These are phyloP conservation scores for Aleurites moluccanus DNA, from an alignment of 441 rosid species.

Conservation along the genomic window DNA sequence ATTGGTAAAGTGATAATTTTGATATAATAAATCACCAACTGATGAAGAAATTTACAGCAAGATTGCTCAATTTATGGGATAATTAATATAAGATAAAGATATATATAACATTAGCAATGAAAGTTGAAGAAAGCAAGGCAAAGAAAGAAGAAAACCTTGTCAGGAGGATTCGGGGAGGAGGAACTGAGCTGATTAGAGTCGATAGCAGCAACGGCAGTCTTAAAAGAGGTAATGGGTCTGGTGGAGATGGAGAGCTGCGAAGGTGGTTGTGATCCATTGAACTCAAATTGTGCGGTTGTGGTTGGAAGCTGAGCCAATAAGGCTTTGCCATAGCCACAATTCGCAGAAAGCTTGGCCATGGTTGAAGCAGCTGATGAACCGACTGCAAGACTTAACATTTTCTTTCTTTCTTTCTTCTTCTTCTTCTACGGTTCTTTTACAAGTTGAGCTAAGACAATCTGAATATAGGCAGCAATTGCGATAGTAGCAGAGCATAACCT, in stretches of 20 bases:
- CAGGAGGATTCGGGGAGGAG: conserved; percentile 29
- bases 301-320: conserved; percentile 10
- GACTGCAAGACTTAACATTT: conserved; percentile 27
- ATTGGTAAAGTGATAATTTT: neutral
- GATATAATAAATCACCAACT: neutral
- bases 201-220: conserved; percentile 44
- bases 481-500: conserved; percentile 8
- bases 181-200: conserved; percentile 41
- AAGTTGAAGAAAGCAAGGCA: neutral
- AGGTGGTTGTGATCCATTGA: conserved; percentile 16
- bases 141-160: conserved; percentile 32
- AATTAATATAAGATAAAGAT: neutral
- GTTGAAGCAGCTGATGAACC: conserved; percentile 29
- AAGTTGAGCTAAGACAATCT: neutral
- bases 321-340: conserved; percentile 6
- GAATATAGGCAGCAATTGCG: neutral
- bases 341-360: conserved; percentile 9
- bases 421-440: neutral
- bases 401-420: neutral
- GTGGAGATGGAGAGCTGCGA: conserved; percentile 7
- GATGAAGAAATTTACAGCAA: neutral
- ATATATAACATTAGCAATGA: neutral
- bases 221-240: conserved; percentile 36
- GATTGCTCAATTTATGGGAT: neutral
- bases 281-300: conserved; percentile 5